A percentile compares a stretch with the other conserved stretches of the same genome.
phyloP scores from a whole-genome alignment of 345 rosid genomes.

The Populus davidiana region DNA sequence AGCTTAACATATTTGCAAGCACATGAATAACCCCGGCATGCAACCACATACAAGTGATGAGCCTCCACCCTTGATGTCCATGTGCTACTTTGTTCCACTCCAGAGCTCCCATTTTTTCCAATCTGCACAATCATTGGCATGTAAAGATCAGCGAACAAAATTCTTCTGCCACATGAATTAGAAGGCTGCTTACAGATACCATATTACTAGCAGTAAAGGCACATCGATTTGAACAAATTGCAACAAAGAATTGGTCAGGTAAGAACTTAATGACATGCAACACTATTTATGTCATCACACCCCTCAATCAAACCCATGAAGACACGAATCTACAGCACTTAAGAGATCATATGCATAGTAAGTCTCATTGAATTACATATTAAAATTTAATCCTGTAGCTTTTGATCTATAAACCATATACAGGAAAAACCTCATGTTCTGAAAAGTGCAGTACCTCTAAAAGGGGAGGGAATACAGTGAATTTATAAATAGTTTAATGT shows the following conservation, averaged over 20 bases:
- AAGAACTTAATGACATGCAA: background rate
- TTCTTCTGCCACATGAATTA: background rate
- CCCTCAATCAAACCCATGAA: background rate
- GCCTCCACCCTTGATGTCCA: constrained; percentile 86
- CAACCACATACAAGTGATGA: constrained; percentile 79
- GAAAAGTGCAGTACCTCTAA: background rate
- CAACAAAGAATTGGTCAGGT: background rate
- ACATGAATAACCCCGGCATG: constrained; percentile 96
- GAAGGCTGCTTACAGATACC: background rate
- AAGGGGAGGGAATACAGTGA: background rate
- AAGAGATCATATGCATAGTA: background rate
- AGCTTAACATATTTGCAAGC: constrained; percentile 79
- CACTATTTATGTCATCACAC: background rate
- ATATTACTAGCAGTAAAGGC: background rate
- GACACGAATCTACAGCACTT: background rate
- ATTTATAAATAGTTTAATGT: background rate
- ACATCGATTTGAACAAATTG: background rate
- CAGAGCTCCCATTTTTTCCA: constrained; percentile 85
- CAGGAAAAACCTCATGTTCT: background rate
- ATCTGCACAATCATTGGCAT: constrained; percentile 35
- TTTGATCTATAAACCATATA: background rate
- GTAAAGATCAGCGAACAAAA: background rate
- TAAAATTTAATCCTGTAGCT: background rate
- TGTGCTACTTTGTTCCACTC: constrained; percentile 68
- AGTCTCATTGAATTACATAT: background rate